Percentiles rank a stretch among this genome's conserved stretches.
These are phyloP conservation scores for Berkeleyomyces rouxiae DNA, from an alignment of 2,329 filamentous ascomycete genomes.

Conservation along the genomic window DNA sequence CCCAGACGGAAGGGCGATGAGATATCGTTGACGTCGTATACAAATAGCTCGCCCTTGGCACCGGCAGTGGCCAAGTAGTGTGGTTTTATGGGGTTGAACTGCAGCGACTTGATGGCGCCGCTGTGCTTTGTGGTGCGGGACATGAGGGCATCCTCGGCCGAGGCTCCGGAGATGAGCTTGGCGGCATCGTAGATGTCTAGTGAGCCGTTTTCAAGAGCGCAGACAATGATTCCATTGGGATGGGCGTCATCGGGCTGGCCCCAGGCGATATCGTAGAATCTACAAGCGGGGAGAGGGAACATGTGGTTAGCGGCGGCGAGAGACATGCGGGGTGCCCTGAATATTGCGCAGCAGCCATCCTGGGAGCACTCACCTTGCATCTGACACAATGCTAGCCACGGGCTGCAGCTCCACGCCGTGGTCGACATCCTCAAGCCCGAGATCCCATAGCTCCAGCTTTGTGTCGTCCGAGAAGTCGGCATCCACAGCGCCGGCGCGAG, in stretches of 20 bases:
- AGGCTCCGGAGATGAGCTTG: slow-evolving; percentile 39
- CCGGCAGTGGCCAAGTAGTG: slow-evolving; percentile 87
- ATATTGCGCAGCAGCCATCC: neutral
- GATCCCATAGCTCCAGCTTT: slow-evolving; percentile 89
- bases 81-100: slow-evolving; percentile 88
- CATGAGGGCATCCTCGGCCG: slow-evolving; percentile 51
- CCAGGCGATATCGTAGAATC: slow-evolving; percentile 97
- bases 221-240: slow-evolving; percentile 78
- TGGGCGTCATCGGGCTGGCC: slow-evolving; percentile 63
- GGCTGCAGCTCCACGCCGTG: slow-evolving; percentile 74
- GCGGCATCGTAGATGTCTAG: slow-evolving; percentile 87
- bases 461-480: slow-evolving; percentile 97
- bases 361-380: slow-evolving; percentile 53
- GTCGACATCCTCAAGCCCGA: slow-evolving; percentile 61
- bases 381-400: slow-evolving; percentile 65
- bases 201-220: slow-evolving; percentile 84
- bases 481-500: slow-evolving; percentile 84
- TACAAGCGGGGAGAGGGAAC: slow-evolving; percentile 22
- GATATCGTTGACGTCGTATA: slow-evolving; percentile 86
- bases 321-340: neutral
- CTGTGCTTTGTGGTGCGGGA: slow-evolving; percentile 80
- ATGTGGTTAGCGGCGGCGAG: neutral
- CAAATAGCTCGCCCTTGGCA: slow-evolving; percentile 87
- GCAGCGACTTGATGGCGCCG: slow-evolving; percentile 80
- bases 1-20: slow-evolving; percentile 78